Percentiles rank a stretch among this genome's conserved stretches.
phyloP scores from a whole-genome alignment of 169 alveolate species.

The Plasmodium relictum region DNA sequence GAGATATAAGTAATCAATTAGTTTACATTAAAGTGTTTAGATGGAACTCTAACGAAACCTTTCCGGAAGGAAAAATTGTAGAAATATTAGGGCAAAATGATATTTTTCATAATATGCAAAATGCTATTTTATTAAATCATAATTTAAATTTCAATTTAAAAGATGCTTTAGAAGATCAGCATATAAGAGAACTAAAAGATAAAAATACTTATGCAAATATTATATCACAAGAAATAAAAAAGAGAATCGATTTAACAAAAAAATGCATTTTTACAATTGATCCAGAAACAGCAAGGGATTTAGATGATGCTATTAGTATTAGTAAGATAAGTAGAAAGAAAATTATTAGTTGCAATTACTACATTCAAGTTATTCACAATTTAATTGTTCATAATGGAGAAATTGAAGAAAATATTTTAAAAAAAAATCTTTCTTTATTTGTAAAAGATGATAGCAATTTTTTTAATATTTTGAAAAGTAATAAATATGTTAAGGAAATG shows the following conservation, averaged over 20 bases:
- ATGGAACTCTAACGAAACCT: constrained; percentile 28
- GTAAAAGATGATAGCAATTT: constrained; percentile 36
- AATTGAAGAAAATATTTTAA: constrained; percentile 61
- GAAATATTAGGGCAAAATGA: constrained; percentile 69
- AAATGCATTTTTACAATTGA: constrained; percentile 82
- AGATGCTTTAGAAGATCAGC: constrained; percentile 62
- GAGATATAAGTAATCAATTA: constrained; percentile 33
- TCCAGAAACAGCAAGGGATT: constrained; percentile 86
- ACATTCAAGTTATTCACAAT: constrained; percentile 55
- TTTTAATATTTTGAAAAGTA: constrained; percentile 18
- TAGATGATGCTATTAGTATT: constrained; percentile 85
- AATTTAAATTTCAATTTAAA: constrained; percentile 55
- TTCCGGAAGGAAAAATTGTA: constrained; percentile 69
- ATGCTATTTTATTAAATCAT: constrained; percentile 52
- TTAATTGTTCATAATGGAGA: constrained; percentile 70
- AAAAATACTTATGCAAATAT: constrained; percentile 28
- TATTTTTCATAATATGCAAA: constrained; percentile 74
- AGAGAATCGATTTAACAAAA: constrained; percentile 47
- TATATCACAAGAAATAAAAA: constrained; percentile 50
- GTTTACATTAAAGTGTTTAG: constrained; percentile 51
- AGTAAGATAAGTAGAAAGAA: constrained; percentile 44
- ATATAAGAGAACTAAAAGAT: constrained; percentile 38
- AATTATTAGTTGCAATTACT: constrained; percentile 28
- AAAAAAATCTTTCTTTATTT: constrained; percentile 51
- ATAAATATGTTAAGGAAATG: constrained; percentile 34